These are phyloP conservation scores for Tulasnella sp. DNA, from an alignment of 768 basidiomycete species.

Conservation along the genomic window DNA sequence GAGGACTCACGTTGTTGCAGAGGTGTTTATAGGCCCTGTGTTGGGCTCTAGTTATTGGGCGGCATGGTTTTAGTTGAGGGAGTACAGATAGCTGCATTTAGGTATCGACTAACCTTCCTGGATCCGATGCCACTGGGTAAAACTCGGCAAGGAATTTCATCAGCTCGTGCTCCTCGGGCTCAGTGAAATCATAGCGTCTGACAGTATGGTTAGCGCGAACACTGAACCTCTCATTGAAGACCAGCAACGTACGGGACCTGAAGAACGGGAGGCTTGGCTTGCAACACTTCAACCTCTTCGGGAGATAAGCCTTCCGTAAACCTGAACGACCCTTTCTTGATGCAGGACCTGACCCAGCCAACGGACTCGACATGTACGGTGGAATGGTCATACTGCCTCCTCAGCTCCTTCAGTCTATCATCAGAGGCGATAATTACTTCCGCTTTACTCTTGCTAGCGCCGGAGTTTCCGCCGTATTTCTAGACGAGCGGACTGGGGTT, in stretches of 20 bases:
- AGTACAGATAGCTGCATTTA: neutral
- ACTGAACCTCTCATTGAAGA: neutral
- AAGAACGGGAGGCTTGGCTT: neutral
- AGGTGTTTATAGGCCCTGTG: neutral
- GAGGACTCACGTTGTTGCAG: neutral
- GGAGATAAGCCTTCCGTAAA: neutral
- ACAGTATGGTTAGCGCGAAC: neutral
- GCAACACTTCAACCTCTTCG: neutral
- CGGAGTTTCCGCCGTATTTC: constrained; percentile 19
- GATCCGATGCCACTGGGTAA: constrained; percentile 4
- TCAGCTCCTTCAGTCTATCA: neutral
- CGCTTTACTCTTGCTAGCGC: neutral
- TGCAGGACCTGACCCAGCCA: neutral
- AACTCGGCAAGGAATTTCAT: constrained; percentile 11
- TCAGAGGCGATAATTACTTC: neutral
- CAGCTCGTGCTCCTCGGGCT: constrained; percentile 3
- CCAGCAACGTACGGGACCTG: neutral
- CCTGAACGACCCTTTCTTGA: neutral
- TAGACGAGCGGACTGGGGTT: neutral
- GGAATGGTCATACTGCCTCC: neutral
- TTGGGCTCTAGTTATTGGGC: neutral
- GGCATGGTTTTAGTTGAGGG: neutral
- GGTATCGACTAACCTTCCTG: neutral
- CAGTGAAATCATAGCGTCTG: constrained; percentile 17
- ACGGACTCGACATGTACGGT: neutral